Conservation (phyloP, 2,329 filamentous ascomycete species). For the Phoma sp. region DNA sequence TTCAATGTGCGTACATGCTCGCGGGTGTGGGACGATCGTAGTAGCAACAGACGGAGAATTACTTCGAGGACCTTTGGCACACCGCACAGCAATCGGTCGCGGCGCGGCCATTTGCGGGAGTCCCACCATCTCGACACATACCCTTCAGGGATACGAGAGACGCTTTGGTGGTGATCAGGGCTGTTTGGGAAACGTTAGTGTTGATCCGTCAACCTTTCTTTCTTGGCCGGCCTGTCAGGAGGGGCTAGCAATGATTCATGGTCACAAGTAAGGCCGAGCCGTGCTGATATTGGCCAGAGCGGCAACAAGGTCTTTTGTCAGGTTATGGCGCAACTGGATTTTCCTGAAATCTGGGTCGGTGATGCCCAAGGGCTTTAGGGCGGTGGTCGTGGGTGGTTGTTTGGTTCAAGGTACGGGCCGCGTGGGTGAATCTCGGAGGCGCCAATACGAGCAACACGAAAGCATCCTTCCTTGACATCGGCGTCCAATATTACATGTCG, state of each 20-base stretch:
- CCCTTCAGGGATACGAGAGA: conserved; percentile 2
- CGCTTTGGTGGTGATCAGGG: conserved; percentile 8
- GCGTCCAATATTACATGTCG: background rate
- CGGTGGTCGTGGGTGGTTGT: background rate
- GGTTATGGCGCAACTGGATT: conserved; percentile 3
- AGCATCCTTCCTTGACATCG: conserved; percentile 1
- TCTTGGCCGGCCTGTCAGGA: conserved; percentile 11
- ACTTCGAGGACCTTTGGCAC: background rate
- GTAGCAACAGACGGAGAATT: conserved; percentile 8
- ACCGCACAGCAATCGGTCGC: conserved; percentile 3
- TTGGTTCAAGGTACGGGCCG: conserved; percentile 13
- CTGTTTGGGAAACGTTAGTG: conserved; percentile 3
- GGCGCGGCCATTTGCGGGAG: conserved; percentile 9
- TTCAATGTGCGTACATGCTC: background rate
- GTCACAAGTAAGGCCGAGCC: conserved; percentile 3
- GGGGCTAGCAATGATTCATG: background rate
- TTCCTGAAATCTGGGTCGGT: background rate
- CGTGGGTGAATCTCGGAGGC: conserved; percentile 10
- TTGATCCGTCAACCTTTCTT: conserved; percentile 7
- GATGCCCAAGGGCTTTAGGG: conserved; percentile 11
- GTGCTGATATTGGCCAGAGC: conserved; percentile 3
- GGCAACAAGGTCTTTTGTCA: conserved; percentile 1
- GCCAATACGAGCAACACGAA: background rate
- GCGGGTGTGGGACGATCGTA: conserved; percentile 1
- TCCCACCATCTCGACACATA: conserved; percentile 15